Conservation (phyloP, 768 basidiomycete genomes). For the Boletellus emodensis region DNA sequence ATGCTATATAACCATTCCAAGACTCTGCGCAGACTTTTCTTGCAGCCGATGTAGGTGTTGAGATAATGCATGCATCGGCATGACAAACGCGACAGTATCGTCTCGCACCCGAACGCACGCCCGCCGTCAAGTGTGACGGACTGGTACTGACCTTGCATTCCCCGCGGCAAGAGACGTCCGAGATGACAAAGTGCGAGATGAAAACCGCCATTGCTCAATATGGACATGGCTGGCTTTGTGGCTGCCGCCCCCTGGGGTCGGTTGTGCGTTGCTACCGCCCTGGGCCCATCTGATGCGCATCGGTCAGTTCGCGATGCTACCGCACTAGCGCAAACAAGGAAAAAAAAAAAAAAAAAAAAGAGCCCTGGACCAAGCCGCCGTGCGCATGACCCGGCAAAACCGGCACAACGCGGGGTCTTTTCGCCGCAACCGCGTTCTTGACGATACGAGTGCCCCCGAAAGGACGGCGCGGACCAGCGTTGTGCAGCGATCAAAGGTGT, state of each 20-base stretch:
- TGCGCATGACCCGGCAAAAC: too few relatives aligned
- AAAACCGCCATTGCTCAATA: neutral
- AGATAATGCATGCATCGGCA: constrained; percentile 6
- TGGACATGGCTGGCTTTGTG: neutral
- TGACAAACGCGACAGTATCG: constrained; percentile 1
- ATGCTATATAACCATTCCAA: too few relatives aligned
- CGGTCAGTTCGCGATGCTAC: neutral
- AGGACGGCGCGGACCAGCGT: too few relatives aligned
- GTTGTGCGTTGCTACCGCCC: neutral
- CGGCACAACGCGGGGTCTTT: too few relatives aligned
- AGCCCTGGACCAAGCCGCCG: neutral
- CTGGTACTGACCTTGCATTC: neutral
- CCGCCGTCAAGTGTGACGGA: too few relatives aligned
- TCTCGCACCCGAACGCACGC: neutral
- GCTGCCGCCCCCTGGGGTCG: neutral
- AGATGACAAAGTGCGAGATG: neutral
- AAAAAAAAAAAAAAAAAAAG: too few relatives aligned
- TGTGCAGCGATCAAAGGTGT: too few relatives aligned
- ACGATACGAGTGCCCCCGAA: too few relatives aligned
- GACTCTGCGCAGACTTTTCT: too few relatives aligned
- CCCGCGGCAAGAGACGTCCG: neutral
- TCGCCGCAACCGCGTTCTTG: neutral
- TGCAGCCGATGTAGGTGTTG: too few relatives aligned
- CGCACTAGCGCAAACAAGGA: too few relatives aligned
- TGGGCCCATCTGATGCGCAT: neutral